These are phyloP conservation scores for Epichloe hybrida DNA, from an alignment of 2,329 filamentous ascomycete species.

Conservation along the genomic window DNA sequence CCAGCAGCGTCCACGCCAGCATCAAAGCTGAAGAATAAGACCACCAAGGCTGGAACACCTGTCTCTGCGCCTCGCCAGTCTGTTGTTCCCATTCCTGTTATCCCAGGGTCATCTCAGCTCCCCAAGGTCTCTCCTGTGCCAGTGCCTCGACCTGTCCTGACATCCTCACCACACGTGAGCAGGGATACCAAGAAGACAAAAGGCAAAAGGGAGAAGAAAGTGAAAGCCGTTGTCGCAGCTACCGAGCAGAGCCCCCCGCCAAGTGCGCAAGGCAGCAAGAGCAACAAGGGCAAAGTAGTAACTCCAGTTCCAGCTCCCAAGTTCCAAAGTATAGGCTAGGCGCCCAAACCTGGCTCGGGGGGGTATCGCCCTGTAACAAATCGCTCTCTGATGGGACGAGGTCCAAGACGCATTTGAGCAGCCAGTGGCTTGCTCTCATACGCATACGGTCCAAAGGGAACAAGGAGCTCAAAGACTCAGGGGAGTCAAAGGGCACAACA, in stretches of 20 bases:
- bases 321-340: slow-evolving; percentile 13
- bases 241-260: slow-evolving; percentile 10
- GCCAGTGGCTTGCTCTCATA: neutral
- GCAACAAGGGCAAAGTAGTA: slow-evolving; percentile 6
- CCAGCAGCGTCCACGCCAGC: slow-evolving; percentile 5
- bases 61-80: slow-evolving; percentile 16
- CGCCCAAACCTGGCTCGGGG: neutral
- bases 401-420: neutral
- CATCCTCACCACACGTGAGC: slow-evolving; percentile 11
- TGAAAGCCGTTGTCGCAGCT: slow-evolving; percentile 8
- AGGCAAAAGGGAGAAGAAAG: slow-evolving; percentile 17
- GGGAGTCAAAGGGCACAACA: neutral
- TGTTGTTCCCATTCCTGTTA: slow-evolving; percentile 20
- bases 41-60: slow-evolving; percentile 14
- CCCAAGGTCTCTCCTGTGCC: slow-evolving; percentile 14
- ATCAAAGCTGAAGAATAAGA: slow-evolving; percentile 10
- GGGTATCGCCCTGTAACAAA: neutral
- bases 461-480: neutral
- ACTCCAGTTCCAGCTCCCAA: slow-evolving; percentile 15
- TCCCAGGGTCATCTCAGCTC: slow-evolving; percentile 19
- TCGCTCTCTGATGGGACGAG: neutral
- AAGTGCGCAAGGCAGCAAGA: slow-evolving; percentile 9
- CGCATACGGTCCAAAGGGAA: neutral
- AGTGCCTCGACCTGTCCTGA: slow-evolving; percentile 6
- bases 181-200: slow-evolving; percentile 18